A percentile compares a stretch with the other conserved stretches of the same genome.
phyloP scores from a whole-genome alignment of 768 basidiomycete species.

The Lentinula guzmanii region DNA sequence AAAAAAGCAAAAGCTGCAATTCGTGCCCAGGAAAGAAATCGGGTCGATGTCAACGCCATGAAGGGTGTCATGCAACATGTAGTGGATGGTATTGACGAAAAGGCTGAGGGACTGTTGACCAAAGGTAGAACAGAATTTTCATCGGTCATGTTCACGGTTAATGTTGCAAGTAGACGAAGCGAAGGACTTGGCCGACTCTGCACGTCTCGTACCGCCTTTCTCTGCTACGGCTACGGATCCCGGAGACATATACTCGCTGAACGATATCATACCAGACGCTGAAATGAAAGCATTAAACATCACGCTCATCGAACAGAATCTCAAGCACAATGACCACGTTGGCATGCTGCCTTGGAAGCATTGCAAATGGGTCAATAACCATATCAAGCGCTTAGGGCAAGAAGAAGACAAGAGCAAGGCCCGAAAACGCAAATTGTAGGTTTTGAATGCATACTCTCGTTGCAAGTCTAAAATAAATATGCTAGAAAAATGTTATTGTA shows the following conservation, averaged over 20 bases:
- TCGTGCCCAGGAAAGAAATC: conserved; percentile 80
- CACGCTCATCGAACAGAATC: conserved; percentile 46
- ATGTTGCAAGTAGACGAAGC: conserved; percentile 48
- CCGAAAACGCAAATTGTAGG: conserved; percentile 50
- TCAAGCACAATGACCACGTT: conserved; percentile 39
- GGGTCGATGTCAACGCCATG: conserved; percentile 86
- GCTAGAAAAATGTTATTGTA: conserved; percentile 74
- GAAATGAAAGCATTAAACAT: conserved; percentile 74
- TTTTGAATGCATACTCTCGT: not conserved
- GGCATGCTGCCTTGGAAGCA: conserved; percentile 56
- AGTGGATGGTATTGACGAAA: conserved; percentile 76
- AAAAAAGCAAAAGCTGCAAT: conserved; percentile 90
- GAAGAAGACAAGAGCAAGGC: conserved; percentile 38
- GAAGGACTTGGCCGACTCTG: conserved; percentile 53
- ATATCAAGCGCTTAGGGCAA: conserved; percentile 37
- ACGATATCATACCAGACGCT: conserved; percentile 70
- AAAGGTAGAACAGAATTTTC: conserved; percentile 41
- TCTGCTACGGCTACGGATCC: conserved; percentile 61
- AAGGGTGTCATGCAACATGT: conserved; percentile 75
- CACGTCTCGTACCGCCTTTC: conserved; percentile 73
- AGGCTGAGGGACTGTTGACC: conserved; percentile 62
- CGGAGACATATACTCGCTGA: conserved; percentile 67
- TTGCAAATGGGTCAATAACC: conserved; percentile 69
- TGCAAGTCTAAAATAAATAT: not conserved
- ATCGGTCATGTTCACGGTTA: not conserved